Evolutionary conservation across 306 rosid species (phyloP), one percentile per base, ranked within the genome.

Genomic region (Ormosia emarginata): DNA sequence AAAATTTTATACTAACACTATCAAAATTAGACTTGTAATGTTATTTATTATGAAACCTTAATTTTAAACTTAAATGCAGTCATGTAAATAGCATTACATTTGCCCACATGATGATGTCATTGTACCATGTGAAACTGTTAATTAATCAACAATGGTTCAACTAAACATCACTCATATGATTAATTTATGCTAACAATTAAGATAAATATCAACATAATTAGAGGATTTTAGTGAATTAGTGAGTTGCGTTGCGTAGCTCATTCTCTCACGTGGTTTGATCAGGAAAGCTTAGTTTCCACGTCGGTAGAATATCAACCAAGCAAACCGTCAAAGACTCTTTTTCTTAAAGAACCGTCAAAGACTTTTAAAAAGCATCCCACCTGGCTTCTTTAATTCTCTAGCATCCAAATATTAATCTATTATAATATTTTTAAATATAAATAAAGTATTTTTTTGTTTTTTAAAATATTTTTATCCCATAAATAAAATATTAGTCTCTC

Each of bases 241-340:
- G 24, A 24, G 24, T 24, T 24, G 24, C 24, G 29, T 7, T 79
- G 30, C 32, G 2, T 2, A 6, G n/a, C 37, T 56, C 43, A 59
- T 44, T 12, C 49, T 56, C 57, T 76, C 90, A 83, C 85, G 81
- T 66, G 83, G 75, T 59, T 83, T 83, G 81, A 87, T 85, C 81
- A 30, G 71, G 47, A 71, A 76, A 6, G 41, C 57, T 76, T 79
- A 4, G 40, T 24, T 47, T 76, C 89, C 78, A 71, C 74, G 78
- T 63, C 58, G 56, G 53, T 56, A 13, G 33, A 63, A 46, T 6
- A 53, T 55, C 37, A 36, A 53, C 47, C 37, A 44, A 66, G 81
- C 78, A 76, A 24, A 66, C 67, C 65, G 80, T 83, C 89, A 75
- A 75, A 59, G 62, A 47, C n/a, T 47, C 57, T 4, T 24, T 24